A percentile compares a stretch with the other conserved stretches of the same genome.
Evolutionary conservation across 2,329 filamentous ascomycete genomes (phyloP).

Genomic region (Parascedosporium putredinis): DNA sequence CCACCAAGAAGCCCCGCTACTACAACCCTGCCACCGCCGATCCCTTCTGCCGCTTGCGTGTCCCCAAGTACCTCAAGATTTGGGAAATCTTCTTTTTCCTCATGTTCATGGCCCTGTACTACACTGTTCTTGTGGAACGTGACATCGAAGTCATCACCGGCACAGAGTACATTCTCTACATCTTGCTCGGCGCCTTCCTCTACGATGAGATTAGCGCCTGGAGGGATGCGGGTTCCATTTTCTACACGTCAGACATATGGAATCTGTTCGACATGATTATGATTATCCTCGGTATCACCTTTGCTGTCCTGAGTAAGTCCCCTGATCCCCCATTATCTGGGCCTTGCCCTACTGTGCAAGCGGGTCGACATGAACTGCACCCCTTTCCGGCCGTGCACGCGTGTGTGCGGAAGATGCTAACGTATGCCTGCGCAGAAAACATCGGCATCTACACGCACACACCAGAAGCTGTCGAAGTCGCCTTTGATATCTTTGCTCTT

Average conservation of each 20-base stretch:
- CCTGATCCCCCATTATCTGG: background rate
- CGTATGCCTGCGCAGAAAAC: no score
- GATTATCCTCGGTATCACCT: constrained; percentile 60
- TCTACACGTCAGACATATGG: constrained; percentile 79
- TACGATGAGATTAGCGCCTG: constrained; percentile 83
- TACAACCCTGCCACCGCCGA: constrained; percentile 61
- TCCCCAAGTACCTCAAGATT: constrained; percentile 74
- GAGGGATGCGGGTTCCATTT: constrained; percentile 74
- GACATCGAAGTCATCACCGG: constrained; percentile 55
- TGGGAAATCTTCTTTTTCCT: constrained; percentile 78
- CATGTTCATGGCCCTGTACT: constrained; percentile 70
- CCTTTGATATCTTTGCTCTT: constrained; percentile 82
- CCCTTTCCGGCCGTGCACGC: no score
- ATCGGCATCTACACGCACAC: constrained; percentile 55
- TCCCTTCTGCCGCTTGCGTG: constrained; percentile 63
- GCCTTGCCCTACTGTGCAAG: no score
- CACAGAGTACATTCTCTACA: constrained; percentile 63
- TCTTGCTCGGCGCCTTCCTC: constrained; percentile 80
- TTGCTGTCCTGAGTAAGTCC: constrained; percentile 59
- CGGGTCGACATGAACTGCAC: no score
- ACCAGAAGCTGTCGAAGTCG: constrained; percentile 56
- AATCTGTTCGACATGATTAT: constrained; percentile 65
- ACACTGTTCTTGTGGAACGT: constrained; percentile 70
- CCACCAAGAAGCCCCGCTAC: constrained; percentile 64
- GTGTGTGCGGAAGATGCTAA: no score